These are phyloP conservation scores for Crotalaria pallida DNA, from an alignment of 306 rosid species.

Conservation along the genomic window DNA sequence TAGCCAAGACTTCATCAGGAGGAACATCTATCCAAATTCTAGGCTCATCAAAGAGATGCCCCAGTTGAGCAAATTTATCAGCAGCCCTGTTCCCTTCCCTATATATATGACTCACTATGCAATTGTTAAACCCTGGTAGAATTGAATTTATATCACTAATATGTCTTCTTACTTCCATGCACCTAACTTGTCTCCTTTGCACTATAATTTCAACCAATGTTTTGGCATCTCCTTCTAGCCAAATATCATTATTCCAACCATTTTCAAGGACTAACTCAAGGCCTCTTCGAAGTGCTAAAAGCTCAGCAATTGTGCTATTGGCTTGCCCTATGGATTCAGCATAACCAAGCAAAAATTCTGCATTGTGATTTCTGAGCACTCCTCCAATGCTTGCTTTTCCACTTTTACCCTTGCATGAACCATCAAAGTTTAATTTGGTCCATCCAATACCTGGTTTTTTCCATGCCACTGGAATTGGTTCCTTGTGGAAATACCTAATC, in stretches of 20 bases:
- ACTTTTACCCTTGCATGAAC: conserved; percentile 43
- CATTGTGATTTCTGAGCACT: conserved; percentile 53
- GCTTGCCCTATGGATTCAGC: conserved; percentile 62
- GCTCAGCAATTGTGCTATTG: conserved; percentile 59
- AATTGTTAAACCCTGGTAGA: conserved; percentile 31
- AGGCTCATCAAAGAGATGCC: conserved; percentile 46
- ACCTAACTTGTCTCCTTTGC: conserved; percentile 34
- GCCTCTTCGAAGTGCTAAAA: conserved; percentile 51
- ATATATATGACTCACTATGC: conserved; percentile 46
- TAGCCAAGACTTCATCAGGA: conserved; percentile 42
- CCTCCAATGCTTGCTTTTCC: conserved; percentile 70
- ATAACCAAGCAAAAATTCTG: conserved; percentile 66
- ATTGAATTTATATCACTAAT: conserved; percentile 40
- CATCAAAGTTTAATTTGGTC: conserved; percentile 68
- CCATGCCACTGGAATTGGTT: conserved; percentile 64
- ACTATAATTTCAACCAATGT: conserved; percentile 50
- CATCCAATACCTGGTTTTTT: conserved; percentile 61
- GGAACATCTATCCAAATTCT: conserved; percentile 45
- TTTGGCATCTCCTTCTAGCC: conserved; percentile 78
- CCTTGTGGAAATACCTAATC: conserved; percentile 35
- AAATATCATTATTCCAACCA: conserved; percentile 59
- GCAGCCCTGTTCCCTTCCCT: conserved; percentile 75
- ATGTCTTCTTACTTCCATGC: conserved; percentile 46
- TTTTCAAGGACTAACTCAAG: conserved; percentile 64
- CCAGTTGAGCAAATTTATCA: conserved; percentile 62